Percentiles rank a stretch among this genome's conserved stretches.
Evolutionary conservation across 306 rosid genomes (phyloP).

Genomic region (Vicia faba): DNA sequence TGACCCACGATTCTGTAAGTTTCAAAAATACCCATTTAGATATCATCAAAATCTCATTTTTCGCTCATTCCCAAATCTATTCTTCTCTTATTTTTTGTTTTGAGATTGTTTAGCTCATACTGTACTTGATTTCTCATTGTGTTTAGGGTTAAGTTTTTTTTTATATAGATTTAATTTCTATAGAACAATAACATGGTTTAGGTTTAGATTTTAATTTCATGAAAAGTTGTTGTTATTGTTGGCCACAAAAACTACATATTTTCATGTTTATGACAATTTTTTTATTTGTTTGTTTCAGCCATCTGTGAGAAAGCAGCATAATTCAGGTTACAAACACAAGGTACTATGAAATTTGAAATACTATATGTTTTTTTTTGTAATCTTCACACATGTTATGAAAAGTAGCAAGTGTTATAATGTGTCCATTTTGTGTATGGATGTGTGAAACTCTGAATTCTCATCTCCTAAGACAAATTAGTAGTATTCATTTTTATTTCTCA

Average conservation of each 20-base stretch:
- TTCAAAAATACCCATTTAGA: neutral
- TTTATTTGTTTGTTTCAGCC: slow-evolving; percentile 58
- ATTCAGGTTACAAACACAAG: slow-evolving; percentile 98
- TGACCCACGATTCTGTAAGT: slow-evolving; percentile 86
- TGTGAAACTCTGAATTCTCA: neutral
- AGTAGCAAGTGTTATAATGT: neutral
- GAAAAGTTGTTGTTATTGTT: neutral
- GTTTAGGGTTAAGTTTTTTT: neutral
- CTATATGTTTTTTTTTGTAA: neutral
- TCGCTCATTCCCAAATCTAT: neutral
- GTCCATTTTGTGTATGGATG: neutral
- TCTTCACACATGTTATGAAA: no score
- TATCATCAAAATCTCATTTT: neutral
- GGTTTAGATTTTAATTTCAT: neutral
- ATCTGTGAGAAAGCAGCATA: slow-evolving; percentile 96
- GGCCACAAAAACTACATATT: neutral
- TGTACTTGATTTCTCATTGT: neutral
- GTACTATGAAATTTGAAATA: slow-evolving; percentile 38
- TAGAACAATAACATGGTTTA: neutral
- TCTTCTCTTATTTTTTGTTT: neutral
- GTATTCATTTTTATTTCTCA: neutral
- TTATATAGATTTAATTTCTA: no score
- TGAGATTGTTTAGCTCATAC: neutral
- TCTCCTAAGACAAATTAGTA: neutral
- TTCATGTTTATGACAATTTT: neutral